phyloP scores from a whole-genome alignment of 139 green algal genomes.

The Nannochloris sp. region DNA sequence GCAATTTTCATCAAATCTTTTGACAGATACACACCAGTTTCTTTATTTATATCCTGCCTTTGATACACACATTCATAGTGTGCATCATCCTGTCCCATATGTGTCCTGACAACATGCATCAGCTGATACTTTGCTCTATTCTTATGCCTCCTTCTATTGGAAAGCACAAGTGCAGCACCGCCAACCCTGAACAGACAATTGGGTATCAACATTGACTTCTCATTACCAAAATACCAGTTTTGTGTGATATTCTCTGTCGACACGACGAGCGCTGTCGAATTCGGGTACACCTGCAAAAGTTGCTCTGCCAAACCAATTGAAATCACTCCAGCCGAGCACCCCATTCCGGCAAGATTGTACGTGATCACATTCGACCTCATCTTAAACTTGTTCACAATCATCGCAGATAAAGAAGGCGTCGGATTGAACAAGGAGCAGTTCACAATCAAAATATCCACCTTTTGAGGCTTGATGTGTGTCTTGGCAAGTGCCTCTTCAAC shows the following conservation, averaged over 20 bases:
- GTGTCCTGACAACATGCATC: conserved; percentile 76
- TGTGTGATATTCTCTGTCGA: conserved; percentile 98
- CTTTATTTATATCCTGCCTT: conserved; percentile 55
- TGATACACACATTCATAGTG: conserved; percentile 82
- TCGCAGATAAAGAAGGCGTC: conserved; percentile 84
- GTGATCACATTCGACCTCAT: conserved; percentile 82
- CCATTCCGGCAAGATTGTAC: conserved; percentile 97
- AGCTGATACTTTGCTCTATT: conserved; percentile 79
- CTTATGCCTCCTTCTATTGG: conserved; percentile 64
- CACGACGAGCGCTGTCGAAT: conserved; percentile 73
- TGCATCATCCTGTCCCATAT: conserved; percentile 82
- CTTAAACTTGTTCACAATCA: conserved; percentile 94
- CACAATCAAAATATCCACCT: conserved; percentile 85
- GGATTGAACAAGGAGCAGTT: conserved; percentile 98
- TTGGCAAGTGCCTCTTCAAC: conserved; percentile 58
- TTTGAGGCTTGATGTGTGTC: conserved; percentile 27
- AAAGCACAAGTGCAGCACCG: conserved; percentile 84
- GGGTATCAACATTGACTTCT: conserved; percentile 90
- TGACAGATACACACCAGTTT: conserved; percentile 64
- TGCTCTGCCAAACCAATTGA: conserved; percentile 80
- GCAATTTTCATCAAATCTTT: conserved; percentile 92
- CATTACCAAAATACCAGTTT: conserved; percentile 92
- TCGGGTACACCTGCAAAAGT: conserved; percentile 75
- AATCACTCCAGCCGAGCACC: conserved; percentile 82
- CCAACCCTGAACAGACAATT: conserved; percentile 96